phyloP scores from a whole-genome alignment of 2,329 filamentous ascomycete species.

The Fusarium cicatricum region DNA sequence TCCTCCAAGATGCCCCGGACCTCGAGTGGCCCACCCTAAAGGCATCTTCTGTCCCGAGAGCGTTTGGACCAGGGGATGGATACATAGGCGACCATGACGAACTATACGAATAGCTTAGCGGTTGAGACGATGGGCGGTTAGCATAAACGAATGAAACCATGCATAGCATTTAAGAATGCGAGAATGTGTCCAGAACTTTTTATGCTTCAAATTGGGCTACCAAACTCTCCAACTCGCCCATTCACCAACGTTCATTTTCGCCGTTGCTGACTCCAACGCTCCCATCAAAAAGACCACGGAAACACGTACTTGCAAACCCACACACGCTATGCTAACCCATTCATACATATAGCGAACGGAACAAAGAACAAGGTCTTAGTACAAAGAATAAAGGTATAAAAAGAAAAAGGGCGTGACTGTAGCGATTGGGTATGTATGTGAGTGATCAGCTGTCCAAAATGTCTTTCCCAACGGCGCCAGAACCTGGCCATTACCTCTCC shows the following conservation, averaged over 20 bases:
- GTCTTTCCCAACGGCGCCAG: slow-evolving; percentile 6
- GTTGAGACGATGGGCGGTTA: no score
- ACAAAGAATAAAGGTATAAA: slow-evolving; percentile 4
- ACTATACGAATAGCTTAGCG: no score
- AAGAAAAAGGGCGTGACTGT: slow-evolving; percentile 16
- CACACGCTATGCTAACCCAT: slow-evolving; percentile 26
- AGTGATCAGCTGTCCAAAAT: slow-evolving; percentile 18
- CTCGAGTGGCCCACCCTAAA: no score
- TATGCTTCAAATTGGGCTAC: background rate
- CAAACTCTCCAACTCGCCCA: slow-evolving; percentile 2
- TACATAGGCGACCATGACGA: no score
- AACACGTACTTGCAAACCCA: background rate
- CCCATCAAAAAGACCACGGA: slow-evolving; percentile 14
- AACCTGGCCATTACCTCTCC: slow-evolving; percentile 16
- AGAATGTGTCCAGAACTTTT: background rate
- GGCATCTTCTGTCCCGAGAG: no score
- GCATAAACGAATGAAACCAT: no score
- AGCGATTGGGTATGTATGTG: slow-evolving; percentile 34
- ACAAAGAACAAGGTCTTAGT: slow-evolving; percentile 9
- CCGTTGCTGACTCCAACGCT: slow-evolving; percentile 29
- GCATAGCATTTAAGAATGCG: no score
- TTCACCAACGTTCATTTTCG: slow-evolving; percentile 8
- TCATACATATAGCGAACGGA: slow-evolving; percentile 23
- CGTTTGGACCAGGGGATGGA: no score
- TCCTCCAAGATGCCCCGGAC: no score